Conservation (phyloP, 768 basidiomycete genomes). For the Trametes gibbosa region DNA sequence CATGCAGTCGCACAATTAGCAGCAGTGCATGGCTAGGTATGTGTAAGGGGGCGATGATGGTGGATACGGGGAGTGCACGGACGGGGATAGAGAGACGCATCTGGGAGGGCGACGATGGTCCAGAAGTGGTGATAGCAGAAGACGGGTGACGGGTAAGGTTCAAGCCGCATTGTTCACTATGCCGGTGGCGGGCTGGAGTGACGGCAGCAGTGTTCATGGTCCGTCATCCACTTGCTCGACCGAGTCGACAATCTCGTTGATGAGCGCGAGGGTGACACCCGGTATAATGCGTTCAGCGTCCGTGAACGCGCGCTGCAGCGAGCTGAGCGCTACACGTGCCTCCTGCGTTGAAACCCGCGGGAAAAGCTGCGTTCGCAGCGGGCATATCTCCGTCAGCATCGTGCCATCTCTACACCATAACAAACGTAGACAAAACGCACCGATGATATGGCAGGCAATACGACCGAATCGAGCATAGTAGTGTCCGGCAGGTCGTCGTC, state of each 20-base stretch:
- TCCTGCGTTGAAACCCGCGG: slow-evolving; percentile 92
- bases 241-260: slow-evolving; percentile 92
- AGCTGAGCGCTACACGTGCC: slow-evolving; percentile 79
- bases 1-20: slow-evolving; percentile 17
- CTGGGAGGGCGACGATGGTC: slow-evolving; percentile 1
- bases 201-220: slow-evolving; percentile 34
- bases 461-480: slow-evolving; percentile 94
- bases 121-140: neutral
- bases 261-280: slow-evolving; percentile 88
- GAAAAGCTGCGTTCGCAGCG: slow-evolving; percentile 59
- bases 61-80: neutral
- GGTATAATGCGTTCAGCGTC: slow-evolving; percentile 96
- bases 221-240: slow-evolving; percentile 88
- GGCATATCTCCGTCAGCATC: neutral
- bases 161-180: slow-evolving; percentile 6
- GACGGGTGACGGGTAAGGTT: slow-evolving; percentile 3
- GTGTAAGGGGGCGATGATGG: slow-evolving; percentile 7
- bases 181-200: neutral
- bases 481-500: slow-evolving; percentile 63
- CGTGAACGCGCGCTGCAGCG: slow-evolving; percentile 88
- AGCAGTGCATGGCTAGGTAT: slow-evolving; percentile 22
- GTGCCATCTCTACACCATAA: neutral
- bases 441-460: slow-evolving; percentile 93
- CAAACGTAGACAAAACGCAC: slow-evolving; percentile 45
- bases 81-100: neutral